Evolutionary conservation across 202 grass and related monocot genomes (phyloP).

Genomic region (Zizania palustris): DNA sequence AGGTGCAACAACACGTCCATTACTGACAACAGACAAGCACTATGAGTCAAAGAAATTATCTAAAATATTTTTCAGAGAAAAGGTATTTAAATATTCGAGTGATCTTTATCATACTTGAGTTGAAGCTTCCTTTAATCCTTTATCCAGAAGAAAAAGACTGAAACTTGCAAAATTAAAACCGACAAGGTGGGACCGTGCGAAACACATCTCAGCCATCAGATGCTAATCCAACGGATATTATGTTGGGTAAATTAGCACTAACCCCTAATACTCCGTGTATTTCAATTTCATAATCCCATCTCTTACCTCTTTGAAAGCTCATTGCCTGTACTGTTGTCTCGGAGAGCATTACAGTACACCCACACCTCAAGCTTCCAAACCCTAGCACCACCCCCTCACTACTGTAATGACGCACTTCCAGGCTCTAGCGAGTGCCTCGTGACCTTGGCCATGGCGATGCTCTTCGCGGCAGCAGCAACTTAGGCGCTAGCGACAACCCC

Average conservation of each 20-base stretch:
- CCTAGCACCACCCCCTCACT: conserved; percentile 1
- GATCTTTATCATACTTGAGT: no score
- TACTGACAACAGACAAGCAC: no score
- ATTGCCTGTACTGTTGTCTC: conserved; percentile 33
- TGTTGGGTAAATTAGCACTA: neutral
- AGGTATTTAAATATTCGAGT: no score
- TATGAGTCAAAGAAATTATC: no score
- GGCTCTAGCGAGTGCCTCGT: no score
- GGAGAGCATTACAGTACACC: conserved; percentile 48
- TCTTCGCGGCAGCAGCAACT: conserved; percentile 60
- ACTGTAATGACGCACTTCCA: conserved; percentile 62
- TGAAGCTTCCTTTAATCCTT: no score
- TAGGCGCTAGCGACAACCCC: conserved; percentile 61
- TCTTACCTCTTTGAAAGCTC: conserved; percentile 44
- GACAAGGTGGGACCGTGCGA: neutral
- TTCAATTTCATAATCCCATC: neutral
- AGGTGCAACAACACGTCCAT: neutral
- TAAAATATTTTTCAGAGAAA: no score
- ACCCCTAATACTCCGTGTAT: conserved; percentile 10
- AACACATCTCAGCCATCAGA: neutral
- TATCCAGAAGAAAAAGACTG: no score
- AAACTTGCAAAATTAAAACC: neutral
- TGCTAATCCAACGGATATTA: conserved; percentile 23
- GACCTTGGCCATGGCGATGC: conserved; percentile 59
- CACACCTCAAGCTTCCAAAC: conserved; percentile 40